Base-by-base conservation (phyloP, 176 grass and related monocot species). In the Tuctoria greenei region DNA sequence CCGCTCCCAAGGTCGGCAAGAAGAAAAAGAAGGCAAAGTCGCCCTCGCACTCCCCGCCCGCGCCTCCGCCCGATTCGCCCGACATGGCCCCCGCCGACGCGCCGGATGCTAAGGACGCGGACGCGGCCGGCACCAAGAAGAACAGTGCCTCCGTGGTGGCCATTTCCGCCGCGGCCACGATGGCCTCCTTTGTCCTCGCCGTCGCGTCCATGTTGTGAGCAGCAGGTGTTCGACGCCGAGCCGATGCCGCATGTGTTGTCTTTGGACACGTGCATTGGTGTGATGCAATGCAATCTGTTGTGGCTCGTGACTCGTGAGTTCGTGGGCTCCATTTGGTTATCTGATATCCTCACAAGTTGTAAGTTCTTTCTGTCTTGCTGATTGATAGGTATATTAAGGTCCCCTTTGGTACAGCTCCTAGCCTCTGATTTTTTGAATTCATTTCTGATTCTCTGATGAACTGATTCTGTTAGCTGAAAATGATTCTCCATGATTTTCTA, bases 21-120 rank as follows among this genome's bases (percentile, higher is more conserved):
- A 81, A 81, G 80, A 86, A 76, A 40, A 81, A 43, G 70, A 88
- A 90, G 25, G 65, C 39, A 52, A 83, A 52, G 75, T 66, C 91
- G 34, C 74, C 70, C 24, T 66, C 88, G 16, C 91, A 86, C 44
- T 90, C 91, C 20, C 89, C 89, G 14, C 91, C 87, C 9, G 89
- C 95, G 31, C 91, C 91, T 1, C 95, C 91, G 36, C 71, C 67
- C 11, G 59, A 61, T 27, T 61, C 89, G 4, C 95, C 91, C 7
- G 89, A 90, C n/a, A 2, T 17, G 23, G 5, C 91, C 5, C 95
- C 91, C 0, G 79, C 87, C 18, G 91, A 86, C 56, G 72, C 89
- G 39, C 95, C 95, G 4, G 73, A 0, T 0, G 86, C 44, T 1
- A 89, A 89, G 20, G 38, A 38, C 5, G 76, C 87, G 8, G 88